Base-by-base conservation (phyloP, 2,329 filamentous ascomycete genomes). In the Lachnellula cervina region DNA sequence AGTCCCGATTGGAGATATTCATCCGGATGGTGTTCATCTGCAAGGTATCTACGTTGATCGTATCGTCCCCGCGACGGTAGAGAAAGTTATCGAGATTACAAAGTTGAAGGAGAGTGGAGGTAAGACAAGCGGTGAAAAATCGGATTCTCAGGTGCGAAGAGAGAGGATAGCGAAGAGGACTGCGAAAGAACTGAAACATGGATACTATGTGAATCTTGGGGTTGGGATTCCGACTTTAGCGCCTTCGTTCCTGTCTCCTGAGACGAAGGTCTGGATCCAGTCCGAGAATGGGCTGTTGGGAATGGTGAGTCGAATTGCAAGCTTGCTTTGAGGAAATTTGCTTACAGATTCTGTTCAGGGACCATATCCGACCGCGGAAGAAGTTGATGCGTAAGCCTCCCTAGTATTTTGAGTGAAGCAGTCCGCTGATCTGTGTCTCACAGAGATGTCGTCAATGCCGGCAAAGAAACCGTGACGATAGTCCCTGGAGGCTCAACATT, bases 151-250 rank as follows among this genome's bases (percentile, higher is more conserved):
- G 45, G 72, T 73, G 44, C 80, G 83, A 66, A 77, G 88, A 46
- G 80, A 88, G 63, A 80, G 87, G 46, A 95, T 96, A 66, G 90
- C 88, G 0, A 81, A 80, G 59, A 79, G 90, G 42, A 89, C 90
- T 0, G 87, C 90, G 0, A 86, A 88, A 72, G 90, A 95, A 72
- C 78, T 96, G 53, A 88, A 90, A 72, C 80, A 89, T 60, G 89
- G 89, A 13, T 69, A 78, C 75, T 92, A 91, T 68, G 88, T 89
- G 19, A 93, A 93, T 70, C 76, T 93, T 0, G 89, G 89, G 17
- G 87, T 93, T 56, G 81, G 89, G 89, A 90, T 96, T 70, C 90
- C 90, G 0, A 95, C 90, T 14, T 77, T 94, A n/a, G 89, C 90
- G 1, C 88, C 89, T 0, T 87, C 84, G 0, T 91, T 89, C 69